A percentile compares a stretch with the other conserved stretches of the same genome.
These are phyloP conservation scores for Trypanosoma boissoni DNA, from an alignment of 208 protist genomes.

Conservation along the genomic window DNA sequence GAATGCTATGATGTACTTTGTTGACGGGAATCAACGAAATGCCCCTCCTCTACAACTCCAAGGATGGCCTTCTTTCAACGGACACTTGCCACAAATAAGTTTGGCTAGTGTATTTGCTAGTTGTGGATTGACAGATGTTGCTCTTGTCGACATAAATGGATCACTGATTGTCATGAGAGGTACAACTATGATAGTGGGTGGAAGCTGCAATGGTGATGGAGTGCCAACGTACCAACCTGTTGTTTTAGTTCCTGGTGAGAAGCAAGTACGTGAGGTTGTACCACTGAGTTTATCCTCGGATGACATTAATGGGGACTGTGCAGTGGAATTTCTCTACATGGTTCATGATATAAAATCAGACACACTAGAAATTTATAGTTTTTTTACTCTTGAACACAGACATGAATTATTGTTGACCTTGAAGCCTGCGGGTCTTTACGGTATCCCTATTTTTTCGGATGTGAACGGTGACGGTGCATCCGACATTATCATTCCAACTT, in stretches of 20 bases:
- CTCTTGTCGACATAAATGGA: constrained; percentile 13
- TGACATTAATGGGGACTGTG: constrained; percentile 69
- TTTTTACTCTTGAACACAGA: constrained; percentile 7
- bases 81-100: constrained; percentile 20
- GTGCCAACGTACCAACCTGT: constrained; percentile 2
- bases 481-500: constrained; percentile 46
- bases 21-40: constrained; percentile 13
- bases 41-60: neutral
- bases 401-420: constrained; percentile 20
- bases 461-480: constrained; percentile 53
- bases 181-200: constrained; percentile 3
- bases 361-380: constrained; percentile 29
- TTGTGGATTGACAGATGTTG: constrained; percentile 25
- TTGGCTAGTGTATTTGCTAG: constrained; percentile 12
- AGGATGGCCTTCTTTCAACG: constrained; percentile 1
- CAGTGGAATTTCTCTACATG: constrained; percentile 53
- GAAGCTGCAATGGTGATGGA: neutral
- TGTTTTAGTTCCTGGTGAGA: constrained; percentile 8
- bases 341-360: constrained; percentile 24
- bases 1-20: constrained; percentile 36
- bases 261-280: constrained; percentile 24
- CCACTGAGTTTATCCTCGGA: constrained; percentile 36
- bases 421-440: constrained; percentile 19
- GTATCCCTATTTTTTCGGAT: constrained; percentile 36
- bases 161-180: constrained; percentile 17